Conservation (phyloP, 2,329 filamentous ascomycete genomes). For the Ceratocystis colombiana region DNA sequence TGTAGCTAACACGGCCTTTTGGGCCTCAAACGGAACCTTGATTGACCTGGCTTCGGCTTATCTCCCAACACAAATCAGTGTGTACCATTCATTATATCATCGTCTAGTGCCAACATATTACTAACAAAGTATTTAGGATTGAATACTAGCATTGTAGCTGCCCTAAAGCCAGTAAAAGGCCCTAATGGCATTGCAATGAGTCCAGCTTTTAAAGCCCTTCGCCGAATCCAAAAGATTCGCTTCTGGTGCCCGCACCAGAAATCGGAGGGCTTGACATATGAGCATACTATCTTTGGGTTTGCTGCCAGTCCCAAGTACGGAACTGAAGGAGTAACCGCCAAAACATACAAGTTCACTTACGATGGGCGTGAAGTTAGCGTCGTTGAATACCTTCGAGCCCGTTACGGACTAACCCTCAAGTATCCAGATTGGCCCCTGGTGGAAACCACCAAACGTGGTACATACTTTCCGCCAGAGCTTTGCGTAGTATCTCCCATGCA, state of each 20-base stretch:
- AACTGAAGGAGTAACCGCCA: slow-evolving; percentile 39
- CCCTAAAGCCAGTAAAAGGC: neutral
- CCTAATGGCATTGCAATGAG: slow-evolving; percentile 7
- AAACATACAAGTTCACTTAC: slow-evolving; percentile 46
- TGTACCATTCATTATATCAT: neutral
- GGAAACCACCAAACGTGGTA: slow-evolving; percentile 43
- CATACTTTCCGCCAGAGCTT: slow-evolving; percentile 51
- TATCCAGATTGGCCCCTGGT: slow-evolving; percentile 47
- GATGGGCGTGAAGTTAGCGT: slow-evolving; percentile 41
- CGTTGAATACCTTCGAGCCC: slow-evolving; percentile 46
- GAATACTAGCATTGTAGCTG: neutral
- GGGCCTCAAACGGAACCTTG: slow-evolving; percentile 41
- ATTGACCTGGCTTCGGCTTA: slow-evolving; percentile 31
- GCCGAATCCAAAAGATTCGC: slow-evolving; percentile 44
- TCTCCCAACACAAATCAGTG: neutral
- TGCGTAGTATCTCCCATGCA: slow-evolving; percentile 46
- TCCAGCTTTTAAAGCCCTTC: slow-evolving; percentile 39
- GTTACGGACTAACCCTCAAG: slow-evolving; percentile 44
- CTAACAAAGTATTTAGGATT: neutral
- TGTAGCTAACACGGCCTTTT: slow-evolving; percentile 86
- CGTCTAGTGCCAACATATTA: neutral
- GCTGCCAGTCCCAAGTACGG: slow-evolving; percentile 39
- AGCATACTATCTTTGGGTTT: slow-evolving; percentile 45
- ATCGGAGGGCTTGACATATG: slow-evolving; percentile 37
- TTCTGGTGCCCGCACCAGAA: slow-evolving; percentile 46